phyloP scores from a whole-genome alignment of 148 eudicot genomes.

The Selenicereus undatus region DNA sequence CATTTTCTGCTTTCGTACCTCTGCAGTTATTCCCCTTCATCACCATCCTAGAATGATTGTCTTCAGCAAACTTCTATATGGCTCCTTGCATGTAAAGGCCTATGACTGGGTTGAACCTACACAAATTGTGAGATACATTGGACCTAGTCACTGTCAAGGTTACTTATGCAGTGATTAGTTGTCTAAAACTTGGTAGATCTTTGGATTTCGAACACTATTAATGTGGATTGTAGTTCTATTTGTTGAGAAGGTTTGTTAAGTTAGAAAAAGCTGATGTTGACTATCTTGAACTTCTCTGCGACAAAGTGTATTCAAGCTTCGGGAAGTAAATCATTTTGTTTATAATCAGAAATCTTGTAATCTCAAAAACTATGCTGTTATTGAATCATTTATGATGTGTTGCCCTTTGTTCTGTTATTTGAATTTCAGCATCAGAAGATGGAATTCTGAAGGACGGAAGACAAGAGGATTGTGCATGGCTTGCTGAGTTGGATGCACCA shows the following conservation, averaged over 20 bases:
- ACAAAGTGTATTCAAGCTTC: conserved; percentile 34
- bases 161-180: too few species aligned
- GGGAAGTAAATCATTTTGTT: conserved; percentile 54
- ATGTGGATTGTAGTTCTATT: too few species aligned
- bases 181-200: too few species aligned
- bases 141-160: conserved; percentile 55
- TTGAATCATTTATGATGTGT: neutral
- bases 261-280: neutral
- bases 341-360: neutral
- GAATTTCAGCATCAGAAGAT: too few species aligned
- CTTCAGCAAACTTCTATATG: conserved; percentile 92
- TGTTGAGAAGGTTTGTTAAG: too few species aligned
- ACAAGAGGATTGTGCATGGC: too few species aligned
- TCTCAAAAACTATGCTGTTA: neutral
- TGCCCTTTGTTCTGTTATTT: neutral
- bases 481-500: conserved; percentile 69
- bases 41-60: conserved; percentile 98
- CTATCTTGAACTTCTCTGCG: neutral
- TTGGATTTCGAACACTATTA: too few species aligned
- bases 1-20: conserved; percentile 84
- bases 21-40: conserved; percentile 93
- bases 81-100: too few species aligned
- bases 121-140: too few species aligned
- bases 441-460: too few species aligned
- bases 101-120: conserved; percentile 97